Conservation (phyloP, 495 filamentous ascomycete species). For the Tuber borchii region DNA sequence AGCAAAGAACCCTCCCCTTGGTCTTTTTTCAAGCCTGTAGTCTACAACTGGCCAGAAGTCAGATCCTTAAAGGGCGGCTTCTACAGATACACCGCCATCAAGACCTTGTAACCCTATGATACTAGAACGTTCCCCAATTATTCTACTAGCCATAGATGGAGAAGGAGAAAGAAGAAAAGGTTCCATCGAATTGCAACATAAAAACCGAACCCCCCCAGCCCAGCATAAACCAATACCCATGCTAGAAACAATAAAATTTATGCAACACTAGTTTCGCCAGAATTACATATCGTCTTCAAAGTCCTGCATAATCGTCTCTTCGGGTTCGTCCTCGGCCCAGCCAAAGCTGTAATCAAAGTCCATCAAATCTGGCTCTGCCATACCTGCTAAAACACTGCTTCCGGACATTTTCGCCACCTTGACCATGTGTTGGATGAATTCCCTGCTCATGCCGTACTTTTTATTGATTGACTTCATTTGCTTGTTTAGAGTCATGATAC, state of each 20-base stretch:
- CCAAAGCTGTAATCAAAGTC: conserved; percentile 32
- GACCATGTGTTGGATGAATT: conserved; percentile 36
- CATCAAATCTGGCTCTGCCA: conserved; percentile 38
- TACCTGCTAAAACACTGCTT: conserved; percentile 17
- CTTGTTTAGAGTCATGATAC: conserved; percentile 37
- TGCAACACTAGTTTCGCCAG: conserved; percentile 4
- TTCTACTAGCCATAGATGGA: conserved; percentile 10
- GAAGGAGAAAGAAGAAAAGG: conserved; percentile 10
- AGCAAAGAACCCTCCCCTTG: background rate
- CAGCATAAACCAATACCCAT: background rate
- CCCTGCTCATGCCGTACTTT: conserved; percentile 39
- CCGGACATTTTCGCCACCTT: conserved; percentile 32
- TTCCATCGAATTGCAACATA: background rate
- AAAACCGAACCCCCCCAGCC: background rate
- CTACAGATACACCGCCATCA: background rate
- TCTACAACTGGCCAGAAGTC: background rate
- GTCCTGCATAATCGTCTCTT: conserved; percentile 41
- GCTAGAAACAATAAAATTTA: background rate
- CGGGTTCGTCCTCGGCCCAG: conserved; percentile 40
- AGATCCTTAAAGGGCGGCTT: background rate
- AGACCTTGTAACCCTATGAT: background rate
- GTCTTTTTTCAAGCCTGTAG: background rate
- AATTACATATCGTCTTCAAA: conserved; percentile 38
- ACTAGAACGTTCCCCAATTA: background rate
- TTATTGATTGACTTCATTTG: conserved; percentile 40